Base-by-base conservation (phyloP, 495 filamentous ascomycete species). In the Lophiotrema nucula region DNA sequence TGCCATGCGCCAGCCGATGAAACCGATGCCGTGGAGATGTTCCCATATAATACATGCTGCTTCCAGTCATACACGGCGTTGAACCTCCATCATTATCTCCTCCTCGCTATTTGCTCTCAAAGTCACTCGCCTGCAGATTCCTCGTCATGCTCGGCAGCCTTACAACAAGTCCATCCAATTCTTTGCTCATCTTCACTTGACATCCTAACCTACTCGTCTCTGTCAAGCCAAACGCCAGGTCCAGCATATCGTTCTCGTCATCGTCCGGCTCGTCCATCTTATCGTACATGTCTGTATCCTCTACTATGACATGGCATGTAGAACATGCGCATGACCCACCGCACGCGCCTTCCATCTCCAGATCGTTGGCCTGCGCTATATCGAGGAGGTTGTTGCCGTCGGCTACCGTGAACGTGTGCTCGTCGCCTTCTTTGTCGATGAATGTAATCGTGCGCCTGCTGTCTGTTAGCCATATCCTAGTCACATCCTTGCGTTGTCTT, bases 171-270 rank as follows among this genome's bases (percentile, higher is more conserved):
- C 93, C 93, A 68, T 97, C 89, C 51, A 97, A 74, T 60, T 92
- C 89, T 72, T 88, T 89, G 19, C 70, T 85, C 92, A 98, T 97
- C 64, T 83, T 70, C 25, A 97, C 88, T 77, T 98, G 93, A 73
- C 93, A 98, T 5, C 93, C 93, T 43, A 98, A 73, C n/a, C 93
- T 81, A 41, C 89, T 95, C 43, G 95, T 98, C 76, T 98, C 93
- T 5, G 92, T 97, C 64, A 97, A 67, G 0, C 93, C 93, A 71
- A 98, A 98, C 0, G 93, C 93, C 56, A 97, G 71, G 70, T 98
- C 93, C 65, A 98, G 76, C 93, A 98, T 98, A 74, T 98, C 93
- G 71, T 97, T 97, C 81, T 98, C 93, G 70, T 98, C 95, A 70
- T 98, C 93, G 37, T 87, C 85, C 15, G 93, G 89, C 73, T 97